These are phyloP conservation scores for Zasmidium angulare DNA, from an alignment of 2,329 filamentous ascomycete genomes.

Conservation along the genomic window DNA sequence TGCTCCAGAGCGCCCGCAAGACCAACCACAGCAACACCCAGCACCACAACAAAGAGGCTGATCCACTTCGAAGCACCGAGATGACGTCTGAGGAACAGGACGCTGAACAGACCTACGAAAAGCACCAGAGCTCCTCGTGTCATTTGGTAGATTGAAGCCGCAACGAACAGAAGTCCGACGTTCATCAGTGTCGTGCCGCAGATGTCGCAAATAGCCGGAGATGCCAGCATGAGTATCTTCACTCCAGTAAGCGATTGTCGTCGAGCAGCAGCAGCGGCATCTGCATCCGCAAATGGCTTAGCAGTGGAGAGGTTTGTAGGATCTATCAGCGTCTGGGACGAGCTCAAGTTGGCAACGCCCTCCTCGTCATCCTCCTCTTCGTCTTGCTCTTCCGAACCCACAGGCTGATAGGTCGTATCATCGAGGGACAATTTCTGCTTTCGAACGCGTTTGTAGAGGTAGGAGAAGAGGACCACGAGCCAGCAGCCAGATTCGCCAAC, in stretches of 20 bases:
- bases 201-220: conserved; percentile 92
- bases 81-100: conserved; percentile 79
- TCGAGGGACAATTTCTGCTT: conserved; percentile 17
- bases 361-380: conserved; percentile 41
- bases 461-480: conserved; percentile 75
- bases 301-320: conserved; percentile 41
- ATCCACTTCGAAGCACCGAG: conserved; percentile 90
- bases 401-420: conserved; percentile 30
- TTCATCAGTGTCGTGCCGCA: conserved; percentile 97
- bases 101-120: conserved; percentile 94
- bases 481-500: conserved; percentile 94
- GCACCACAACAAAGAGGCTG: conserved; percentile 79
- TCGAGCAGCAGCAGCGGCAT: conserved; percentile 41
- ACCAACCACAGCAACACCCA: conserved; percentile 86
- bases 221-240: conserved; percentile 71
- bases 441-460: conserved; percentile 56
- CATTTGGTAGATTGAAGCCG: conserved; percentile 98
- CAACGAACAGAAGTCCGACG: conserved; percentile 87
- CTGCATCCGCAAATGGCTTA: conserved; percentile 53
- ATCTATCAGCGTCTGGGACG: conserved; percentile 37
- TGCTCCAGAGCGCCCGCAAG: conserved; percentile 82
- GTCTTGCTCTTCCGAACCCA: conserved; percentile 32
- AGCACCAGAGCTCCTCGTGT: conserved; percentile 90
- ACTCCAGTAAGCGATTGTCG: conserved; percentile 63
- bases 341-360: conserved; percentile 44